Conservation (phyloP, 2,329 filamentous ascomycete species). For the Hymenoscyphus linearis region DNA sequence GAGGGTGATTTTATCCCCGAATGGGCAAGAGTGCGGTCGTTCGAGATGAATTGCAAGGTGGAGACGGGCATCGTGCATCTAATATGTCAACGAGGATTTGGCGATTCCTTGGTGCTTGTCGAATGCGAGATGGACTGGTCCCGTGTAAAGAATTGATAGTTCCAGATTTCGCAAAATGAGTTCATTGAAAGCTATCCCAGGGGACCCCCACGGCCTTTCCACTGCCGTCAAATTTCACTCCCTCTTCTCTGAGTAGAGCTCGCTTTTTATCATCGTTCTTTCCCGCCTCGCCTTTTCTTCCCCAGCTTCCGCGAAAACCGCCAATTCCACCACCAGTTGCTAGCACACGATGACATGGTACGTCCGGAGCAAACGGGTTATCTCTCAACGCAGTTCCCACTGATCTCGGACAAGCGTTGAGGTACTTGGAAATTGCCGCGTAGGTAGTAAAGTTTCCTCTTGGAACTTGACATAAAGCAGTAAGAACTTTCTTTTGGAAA, state of each 20-base stretch:
- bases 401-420: constrained; percentile 55
- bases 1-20: constrained; percentile 20
- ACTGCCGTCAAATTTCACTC: constrained; percentile 41
- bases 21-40: constrained; percentile 16
- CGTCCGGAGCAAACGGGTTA: constrained; percentile 59
- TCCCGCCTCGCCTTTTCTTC: constrained; percentile 49
- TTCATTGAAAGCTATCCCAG: not conserved
- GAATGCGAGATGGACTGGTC: constrained; percentile 7
- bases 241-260: constrained; percentile 40
- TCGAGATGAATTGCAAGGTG: constrained; percentile 12
- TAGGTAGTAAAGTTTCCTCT: constrained; percentile 55
- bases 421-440: constrained; percentile 48
- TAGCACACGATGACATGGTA: constrained; percentile 58
- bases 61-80: constrained; percentile 9
- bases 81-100: constrained; percentile 15
- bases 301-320: constrained; percentile 48
- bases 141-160: not conserved
- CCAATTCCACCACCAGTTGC: constrained; percentile 47
- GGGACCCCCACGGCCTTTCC: constrained; percentile 35
- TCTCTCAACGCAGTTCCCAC: constrained; percentile 54
- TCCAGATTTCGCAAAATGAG: not conserved
- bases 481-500: constrained; percentile 63
- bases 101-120: constrained; percentile 1
- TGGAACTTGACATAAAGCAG: constrained; percentile 57
- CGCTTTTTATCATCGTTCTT: constrained; percentile 43